Percentiles rank a stretch among this genome's conserved stretches.
Conservation (phyloP, 768 basidiomycete species). For the Boletus vinaceobasis region DNA sequence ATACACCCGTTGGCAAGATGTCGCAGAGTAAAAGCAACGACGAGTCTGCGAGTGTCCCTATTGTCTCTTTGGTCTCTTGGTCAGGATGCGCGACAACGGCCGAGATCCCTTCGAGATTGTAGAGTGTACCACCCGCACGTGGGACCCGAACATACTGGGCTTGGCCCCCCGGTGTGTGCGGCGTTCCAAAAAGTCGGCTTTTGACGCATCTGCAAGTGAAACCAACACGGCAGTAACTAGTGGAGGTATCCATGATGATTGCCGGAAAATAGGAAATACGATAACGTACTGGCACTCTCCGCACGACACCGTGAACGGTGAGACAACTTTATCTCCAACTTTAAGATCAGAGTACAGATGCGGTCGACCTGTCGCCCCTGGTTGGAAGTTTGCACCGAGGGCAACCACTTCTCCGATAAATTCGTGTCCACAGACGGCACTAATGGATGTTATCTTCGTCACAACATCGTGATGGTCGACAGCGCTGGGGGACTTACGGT, state of each 20-base stretch:
- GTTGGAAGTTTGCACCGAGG: conserved; percentile 58
- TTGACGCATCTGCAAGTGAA: conserved; percentile 68
- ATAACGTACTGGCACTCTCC: conserved; percentile 75
- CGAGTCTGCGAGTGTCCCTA: conserved; percentile 51
- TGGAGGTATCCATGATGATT: neutral
- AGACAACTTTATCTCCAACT: conserved; percentile 73
- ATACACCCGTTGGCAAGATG: conserved; percentile 77
- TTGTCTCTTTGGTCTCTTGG: conserved; percentile 33
- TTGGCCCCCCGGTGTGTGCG: conserved; percentile 66
- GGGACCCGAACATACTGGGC: conserved; percentile 79
- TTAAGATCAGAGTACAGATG: conserved; percentile 59
- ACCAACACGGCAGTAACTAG: conserved; percentile 68
- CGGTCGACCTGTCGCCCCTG: conserved; percentile 47
- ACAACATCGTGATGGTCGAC: neutral
- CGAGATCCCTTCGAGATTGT: conserved; percentile 54
- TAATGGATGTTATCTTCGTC: conserved; percentile 23
- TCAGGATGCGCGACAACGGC: conserved; percentile 5
- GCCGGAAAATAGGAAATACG: neutral
- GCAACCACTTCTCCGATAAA: conserved; percentile 70
- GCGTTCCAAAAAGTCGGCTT: conserved; percentile 63
- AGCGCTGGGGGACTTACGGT: conserved; percentile 41
- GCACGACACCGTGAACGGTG: conserved; percentile 79
- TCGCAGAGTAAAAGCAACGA: conserved; percentile 73
- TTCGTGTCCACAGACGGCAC: conserved; percentile 72
- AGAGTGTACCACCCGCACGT: conserved; percentile 75